A percentile compares a stretch with the other conserved stretches of the same genome.
Evolutionary conservation across 306 rosid species (phyloP).

Genomic region (Cicer yamashitae): DNA sequence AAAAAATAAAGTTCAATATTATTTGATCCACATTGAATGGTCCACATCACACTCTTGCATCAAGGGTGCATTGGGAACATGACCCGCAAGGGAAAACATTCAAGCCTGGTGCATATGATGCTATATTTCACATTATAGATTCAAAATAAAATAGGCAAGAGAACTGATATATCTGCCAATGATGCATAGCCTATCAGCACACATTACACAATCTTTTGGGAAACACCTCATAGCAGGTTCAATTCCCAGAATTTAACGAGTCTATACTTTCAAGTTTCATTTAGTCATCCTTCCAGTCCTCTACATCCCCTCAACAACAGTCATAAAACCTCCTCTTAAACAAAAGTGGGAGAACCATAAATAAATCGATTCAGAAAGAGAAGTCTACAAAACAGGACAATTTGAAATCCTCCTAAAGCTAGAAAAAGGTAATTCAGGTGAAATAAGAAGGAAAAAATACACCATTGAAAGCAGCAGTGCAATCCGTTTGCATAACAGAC

Average conservation of each 20-base stretch:
- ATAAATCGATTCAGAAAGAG: neutral
- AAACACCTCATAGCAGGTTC: neutral
- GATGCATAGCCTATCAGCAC: slow-evolving; percentile 9
- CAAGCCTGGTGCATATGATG: slow-evolving; percentile 7
- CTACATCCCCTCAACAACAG: neutral
- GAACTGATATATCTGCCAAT: slow-evolving; percentile 9
- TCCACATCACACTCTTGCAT: neutral
- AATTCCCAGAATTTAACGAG: neutral
- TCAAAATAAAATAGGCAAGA: neutral
- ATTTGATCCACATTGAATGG: slow-evolving; percentile 9
- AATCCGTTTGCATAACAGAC: neutral
- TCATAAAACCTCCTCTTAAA: neutral
- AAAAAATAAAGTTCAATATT: neutral
- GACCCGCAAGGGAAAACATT: neutral
- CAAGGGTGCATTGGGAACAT: slow-evolving; percentile 20
- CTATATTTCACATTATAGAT: slow-evolving; percentile 13
- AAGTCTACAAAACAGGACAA: neutral
- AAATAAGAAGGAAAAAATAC: neutral
- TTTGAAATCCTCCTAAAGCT: neutral
- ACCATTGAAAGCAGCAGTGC: neutral
- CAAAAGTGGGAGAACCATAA: slow-evolving; percentile 8
- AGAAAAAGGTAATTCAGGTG: neutral
- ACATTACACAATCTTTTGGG: neutral
- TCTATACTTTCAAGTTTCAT: neutral
- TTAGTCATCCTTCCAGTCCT: neutral